Base-by-base conservation (phyloP, 2,329 filamentous ascomycete genomes). In the Verticillium nubilum region DNA sequence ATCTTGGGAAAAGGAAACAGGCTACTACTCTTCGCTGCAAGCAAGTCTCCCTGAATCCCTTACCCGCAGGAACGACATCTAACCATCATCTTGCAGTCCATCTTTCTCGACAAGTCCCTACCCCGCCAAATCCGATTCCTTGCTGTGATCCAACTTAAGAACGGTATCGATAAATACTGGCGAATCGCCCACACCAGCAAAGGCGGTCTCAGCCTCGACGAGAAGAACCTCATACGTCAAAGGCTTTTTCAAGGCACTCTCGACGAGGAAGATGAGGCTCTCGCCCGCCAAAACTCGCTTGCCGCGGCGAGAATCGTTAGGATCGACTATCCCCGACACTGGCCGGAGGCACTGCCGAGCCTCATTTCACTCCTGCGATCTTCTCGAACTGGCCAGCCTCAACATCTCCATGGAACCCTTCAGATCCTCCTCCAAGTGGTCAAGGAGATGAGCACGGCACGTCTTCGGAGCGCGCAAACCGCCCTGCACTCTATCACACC, bases 91-190 rank as follows among this genome's bases (percentile, higher is more conserved):
- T 33, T 31, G 31, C 69, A 96, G 88, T 83, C 88, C 66, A 84
- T 92, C 35, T 97, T 93, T 71, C 82, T 97, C 63, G 90, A 97
- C 76, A 86, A 86, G 62, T 86, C 86, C 2, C 78, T 96, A 1
- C 90, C 91, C 1, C 76, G 85, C 60, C 88, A 96, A 68, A 84
- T 94, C 58, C 90, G 95, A 62, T 92, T 96, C 69, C 86, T 97
- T 12, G 90, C 94, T 58, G 86, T 98, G 60, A 97, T 98, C 66
- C 91, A 97, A 71, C 82, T 99, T 58, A 98, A 98, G 73, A 97
- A 98, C 73, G 95, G 93, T 59, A 93, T 98, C 73, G 94, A 98
- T 72, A 92, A 89, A 71, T 92, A 92, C 74, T 99, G 95, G 95
- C 85, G 95, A 15, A 66, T 76, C n/a, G 70, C 91, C 82, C 70